These are phyloP conservation scores for Blastomyces silverae DNA, from an alignment of 2,329 filamentous ascomycete species.

Conservation along the genomic window DNA sequence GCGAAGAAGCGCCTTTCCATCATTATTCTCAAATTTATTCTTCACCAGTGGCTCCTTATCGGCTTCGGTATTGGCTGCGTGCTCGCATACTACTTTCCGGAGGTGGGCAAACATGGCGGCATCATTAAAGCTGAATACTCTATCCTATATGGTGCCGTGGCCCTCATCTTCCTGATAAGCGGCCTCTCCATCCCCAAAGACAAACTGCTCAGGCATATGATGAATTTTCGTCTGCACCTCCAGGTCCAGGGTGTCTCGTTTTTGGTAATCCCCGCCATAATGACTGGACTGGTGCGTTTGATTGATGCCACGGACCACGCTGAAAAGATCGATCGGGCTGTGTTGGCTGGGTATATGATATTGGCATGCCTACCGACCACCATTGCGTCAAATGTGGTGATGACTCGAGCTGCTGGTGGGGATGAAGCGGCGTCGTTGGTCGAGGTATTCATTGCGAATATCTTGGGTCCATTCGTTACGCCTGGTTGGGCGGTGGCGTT, in stretches of 20 bases:
- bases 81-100: conserved; percentile 50
- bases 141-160: conserved; percentile 61
- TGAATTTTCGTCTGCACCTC: conserved; percentile 61
- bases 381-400: conserved; percentile 66
- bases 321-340: conserved; percentile 51
- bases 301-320: conserved; percentile 45
- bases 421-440: conserved; percentile 61
- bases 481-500: conserved; percentile 55
- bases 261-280: conserved; percentile 57
- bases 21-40: conserved; percentile 24
- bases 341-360: conserved; percentile 62
- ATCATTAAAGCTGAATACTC: conserved; percentile 37
- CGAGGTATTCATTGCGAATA: conserved; percentile 63
- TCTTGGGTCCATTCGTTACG: conserved; percentile 60
- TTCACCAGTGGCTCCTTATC: conserved; percentile 59
- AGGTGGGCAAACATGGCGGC: conserved; percentile 44
- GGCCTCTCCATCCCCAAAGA: conserved; percentile 60
- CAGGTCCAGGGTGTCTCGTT: conserved; percentile 63
- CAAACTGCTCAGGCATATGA: conserved; percentile 55
- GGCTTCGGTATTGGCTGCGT: conserved; percentile 51
- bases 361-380: conserved; percentile 64
- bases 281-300: conserved; percentile 51
- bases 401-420: conserved; percentile 62
- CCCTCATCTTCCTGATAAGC: conserved; percentile 63
- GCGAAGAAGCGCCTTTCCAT: background rate